A percentile compares a stretch with the other conserved stretches of the same genome.
Evolutionary conservation across 306 rosid genomes (phyloP).

Genomic region (Malus sylvestris): DNA sequence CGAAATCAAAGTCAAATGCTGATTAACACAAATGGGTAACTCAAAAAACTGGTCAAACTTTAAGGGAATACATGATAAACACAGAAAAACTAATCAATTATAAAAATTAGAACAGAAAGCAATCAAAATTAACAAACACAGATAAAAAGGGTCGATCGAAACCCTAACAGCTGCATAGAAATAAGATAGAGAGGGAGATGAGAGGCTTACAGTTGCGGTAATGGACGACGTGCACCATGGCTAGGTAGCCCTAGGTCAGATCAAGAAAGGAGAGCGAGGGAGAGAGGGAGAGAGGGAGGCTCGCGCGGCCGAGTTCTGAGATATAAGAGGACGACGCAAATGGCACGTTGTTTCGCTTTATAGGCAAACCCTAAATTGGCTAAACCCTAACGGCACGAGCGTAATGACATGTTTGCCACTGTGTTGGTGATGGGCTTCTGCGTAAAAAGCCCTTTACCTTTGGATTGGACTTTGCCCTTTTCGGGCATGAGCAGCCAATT

Average conservation of each 20-base stretch:
- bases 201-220: constrained; percentile 25
- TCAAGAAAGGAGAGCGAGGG: background rate
- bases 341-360: background rate
- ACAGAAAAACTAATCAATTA: background rate
- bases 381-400: background rate
- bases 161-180: background rate
- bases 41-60: background rate
- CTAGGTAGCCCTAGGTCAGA: background rate
- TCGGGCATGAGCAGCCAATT: no score
- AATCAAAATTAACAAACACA: background rate
- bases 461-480: no score
- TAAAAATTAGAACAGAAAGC: background rate
- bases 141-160: background rate
- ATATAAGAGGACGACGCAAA: background rate
- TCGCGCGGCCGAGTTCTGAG: background rate
- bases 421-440: background rate
- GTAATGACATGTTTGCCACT: constrained; percentile 10
- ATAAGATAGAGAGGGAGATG: background rate
- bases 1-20: background rate
- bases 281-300: background rate
- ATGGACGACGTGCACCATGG: constrained; percentile 30
- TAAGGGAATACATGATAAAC: background rate
- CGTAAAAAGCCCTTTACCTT: no score
- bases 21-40: background rate
- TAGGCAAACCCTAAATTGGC: constrained; percentile 10